Conservation (phyloP, 148 eudicot species). For the Tetragonia tetragonoides region DNA sequence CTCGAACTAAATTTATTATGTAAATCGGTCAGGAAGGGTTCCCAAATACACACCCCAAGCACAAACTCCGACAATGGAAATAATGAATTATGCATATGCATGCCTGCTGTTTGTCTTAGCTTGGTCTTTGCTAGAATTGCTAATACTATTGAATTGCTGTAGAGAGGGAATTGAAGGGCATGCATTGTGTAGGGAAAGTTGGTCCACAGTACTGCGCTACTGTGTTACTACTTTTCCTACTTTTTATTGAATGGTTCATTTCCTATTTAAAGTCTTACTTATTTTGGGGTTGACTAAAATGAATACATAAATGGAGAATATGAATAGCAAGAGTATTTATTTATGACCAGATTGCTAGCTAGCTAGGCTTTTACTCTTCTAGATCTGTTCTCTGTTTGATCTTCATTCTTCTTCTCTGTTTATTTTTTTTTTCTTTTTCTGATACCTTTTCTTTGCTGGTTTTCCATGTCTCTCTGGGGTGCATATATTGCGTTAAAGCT, state of each 20-base stretch:
- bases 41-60: too few species aligned
- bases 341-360: background rate
- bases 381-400: background rate
- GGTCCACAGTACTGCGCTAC: background rate
- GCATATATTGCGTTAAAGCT: conserved; percentile 1
- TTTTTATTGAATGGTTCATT: conserved; percentile 11
- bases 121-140: background rate
- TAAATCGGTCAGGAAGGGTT: too few species aligned
- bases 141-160: background rate
- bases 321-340: background rate
- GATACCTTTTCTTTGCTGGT: too few species aligned
- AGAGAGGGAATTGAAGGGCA: background rate
- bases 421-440: background rate
- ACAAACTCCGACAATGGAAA: background rate
- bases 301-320: background rate
- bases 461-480: too few species aligned
- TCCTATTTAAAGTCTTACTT: conserved; percentile 4
- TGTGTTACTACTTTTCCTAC: background rate
- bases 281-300: conserved; percentile 10
- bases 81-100: background rate
- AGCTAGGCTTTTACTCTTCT: background rate
- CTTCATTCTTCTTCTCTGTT: background rate
- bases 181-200: too few species aligned
- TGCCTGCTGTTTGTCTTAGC: conserved; percentile 21
- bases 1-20: too few species aligned